phyloP scores from a whole-genome alignment of 257 asterid genomes.

The Henckelia pumila region DNA sequence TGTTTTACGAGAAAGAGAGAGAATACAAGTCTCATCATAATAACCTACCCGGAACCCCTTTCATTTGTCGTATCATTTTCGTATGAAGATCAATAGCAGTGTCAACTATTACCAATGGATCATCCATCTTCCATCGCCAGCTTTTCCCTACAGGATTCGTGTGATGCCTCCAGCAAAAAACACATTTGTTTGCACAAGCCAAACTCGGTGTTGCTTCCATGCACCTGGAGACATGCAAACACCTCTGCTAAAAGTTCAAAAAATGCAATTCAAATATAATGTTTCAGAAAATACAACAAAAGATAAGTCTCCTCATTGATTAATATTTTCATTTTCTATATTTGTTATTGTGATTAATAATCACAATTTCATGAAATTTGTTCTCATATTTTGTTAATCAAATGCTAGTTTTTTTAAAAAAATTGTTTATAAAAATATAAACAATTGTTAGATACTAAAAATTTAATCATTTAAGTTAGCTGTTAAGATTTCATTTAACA shows the following conservation, averaged over 20 bases:
- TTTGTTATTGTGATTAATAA: no score
- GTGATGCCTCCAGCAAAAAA: conserved; percentile 99
- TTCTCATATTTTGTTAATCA: no score
- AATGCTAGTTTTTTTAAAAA: no score
- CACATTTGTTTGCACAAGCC: conserved; percentile 98
- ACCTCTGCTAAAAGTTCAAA: conserved; percentile 6
- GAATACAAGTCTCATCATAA: neutral
- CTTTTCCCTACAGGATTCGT: conserved; percentile 94
- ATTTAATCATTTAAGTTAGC: neutral
- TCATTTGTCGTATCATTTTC: conserved; percentile 95
- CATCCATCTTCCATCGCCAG: conserved; percentile 99
- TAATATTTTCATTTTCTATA: no score
- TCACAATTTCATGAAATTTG: neutral
- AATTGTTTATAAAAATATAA: neutral
- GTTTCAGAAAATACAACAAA: neutral
- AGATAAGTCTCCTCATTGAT: neutral
- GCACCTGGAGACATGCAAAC: conserved; percentile 53
- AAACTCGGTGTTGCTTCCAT: conserved; percentile 99
- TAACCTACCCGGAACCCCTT: conserved; percentile 90
- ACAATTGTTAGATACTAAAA: no score
- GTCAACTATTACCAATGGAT: conserved; percentile 79
- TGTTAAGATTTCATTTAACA: neutral
- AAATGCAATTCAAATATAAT: conserved; percentile 9
- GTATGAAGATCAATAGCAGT: conserved; percentile 85
- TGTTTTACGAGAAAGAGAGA: neutral